These are phyloP conservation scores for Exophiala alcalophila DNA, from an alignment of 2,329 filamentous ascomycete genomes.

Conservation along the genomic window DNA sequence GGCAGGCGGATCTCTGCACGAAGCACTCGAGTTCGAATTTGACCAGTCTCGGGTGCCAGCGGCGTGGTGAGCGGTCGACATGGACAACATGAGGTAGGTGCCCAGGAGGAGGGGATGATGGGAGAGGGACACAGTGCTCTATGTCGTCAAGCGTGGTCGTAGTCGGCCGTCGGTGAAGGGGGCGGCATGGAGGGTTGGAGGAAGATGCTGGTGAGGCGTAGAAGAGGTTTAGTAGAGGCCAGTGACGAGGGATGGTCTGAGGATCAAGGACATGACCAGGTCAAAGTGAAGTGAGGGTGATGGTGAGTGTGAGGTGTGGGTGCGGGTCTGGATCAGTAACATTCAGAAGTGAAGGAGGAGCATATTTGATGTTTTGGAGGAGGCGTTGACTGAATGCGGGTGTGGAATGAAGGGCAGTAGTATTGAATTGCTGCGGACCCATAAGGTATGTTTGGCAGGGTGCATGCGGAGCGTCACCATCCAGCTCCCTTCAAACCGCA, in stretches of 20 bases:
- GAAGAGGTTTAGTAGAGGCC: constrained; percentile 1
- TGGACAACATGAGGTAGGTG: constrained; percentile 19
- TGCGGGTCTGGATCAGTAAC: constrained; percentile 11
- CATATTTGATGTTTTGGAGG: constrained; percentile 22
- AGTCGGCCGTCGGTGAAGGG: constrained; percentile 2
- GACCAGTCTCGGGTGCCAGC: constrained; percentile 17
- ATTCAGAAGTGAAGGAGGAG: constrained; percentile 21
- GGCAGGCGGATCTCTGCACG: constrained; percentile 7
- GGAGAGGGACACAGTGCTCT: too few relatives aligned
- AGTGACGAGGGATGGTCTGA: background rate
- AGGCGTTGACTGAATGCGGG: constrained; percentile 23
- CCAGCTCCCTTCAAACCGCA: constrained; percentile 19
- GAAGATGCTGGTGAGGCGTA: constrained; percentile 1
- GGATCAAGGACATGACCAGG: constrained; percentile 1
- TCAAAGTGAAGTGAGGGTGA: constrained; percentile 3
- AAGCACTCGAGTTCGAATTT: constrained; percentile 9
- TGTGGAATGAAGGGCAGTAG: constrained; percentile 24
- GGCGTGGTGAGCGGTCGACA: constrained; percentile 16
- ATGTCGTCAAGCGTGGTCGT: too few relatives aligned
- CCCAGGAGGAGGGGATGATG: too few relatives aligned
- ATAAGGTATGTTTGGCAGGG: constrained; percentile 14
- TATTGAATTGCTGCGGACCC: constrained; percentile 21
- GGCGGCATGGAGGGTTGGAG: constrained; percentile 11
- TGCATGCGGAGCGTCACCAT: constrained; percentile 14
- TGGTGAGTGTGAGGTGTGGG: too few relatives aligned